Evolutionary conservation across 2,329 filamentous ascomycete genomes (phyloP).

Genomic region (Cyclaneusma minus): DNA sequence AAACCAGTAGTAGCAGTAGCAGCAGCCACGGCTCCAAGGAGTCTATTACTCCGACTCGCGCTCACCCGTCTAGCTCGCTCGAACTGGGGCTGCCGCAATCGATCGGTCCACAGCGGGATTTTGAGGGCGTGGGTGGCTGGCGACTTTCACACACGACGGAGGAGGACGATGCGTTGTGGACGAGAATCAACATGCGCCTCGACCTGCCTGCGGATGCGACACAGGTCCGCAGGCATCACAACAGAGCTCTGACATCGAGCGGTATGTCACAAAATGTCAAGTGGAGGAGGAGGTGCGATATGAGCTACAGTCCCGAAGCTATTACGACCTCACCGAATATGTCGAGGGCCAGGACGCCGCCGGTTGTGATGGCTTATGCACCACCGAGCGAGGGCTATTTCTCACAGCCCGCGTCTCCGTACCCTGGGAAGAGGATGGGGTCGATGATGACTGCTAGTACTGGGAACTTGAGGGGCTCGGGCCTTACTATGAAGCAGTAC

Average conservation of each 20-base stretch:
- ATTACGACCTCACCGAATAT: slow-evolving; percentile 27
- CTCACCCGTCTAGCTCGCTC: slow-evolving; percentile 13
- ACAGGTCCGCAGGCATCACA: slow-evolving; percentile 25
- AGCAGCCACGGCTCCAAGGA: slow-evolving; percentile 18
- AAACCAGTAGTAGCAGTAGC: slow-evolving; percentile 14
- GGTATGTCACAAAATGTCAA: slow-evolving; percentile 10
- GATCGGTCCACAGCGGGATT: slow-evolving; percentile 37
- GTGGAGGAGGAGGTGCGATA: slow-evolving; percentile 7
- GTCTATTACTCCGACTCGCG: slow-evolving; percentile 10
- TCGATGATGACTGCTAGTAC: too few relatives aligned
- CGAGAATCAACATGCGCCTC: slow-evolving; percentile 34
- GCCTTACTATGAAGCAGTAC: too few relatives aligned
- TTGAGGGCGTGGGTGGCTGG: slow-evolving; percentile 45
- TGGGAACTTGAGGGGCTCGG: too few relatives aligned
- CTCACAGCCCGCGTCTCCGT: too few relatives aligned
- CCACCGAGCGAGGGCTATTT: not conserved
- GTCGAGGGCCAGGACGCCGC: slow-evolving; percentile 32
- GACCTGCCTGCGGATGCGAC: slow-evolving; percentile 31
- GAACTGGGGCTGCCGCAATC: slow-evolving; percentile 28
- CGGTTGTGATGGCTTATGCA: slow-evolving; percentile 8
- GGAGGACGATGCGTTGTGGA: slow-evolving; percentile 26
- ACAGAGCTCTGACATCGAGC: slow-evolving; percentile 20
- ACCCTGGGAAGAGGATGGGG: too few relatives aligned
- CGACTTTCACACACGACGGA: slow-evolving; percentile 24
- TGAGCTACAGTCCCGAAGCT: slow-evolving; percentile 17